Evolutionary conservation across 129 eudicot genomes (phyloP).

Genomic region (Pittosporum tobira): DNA sequence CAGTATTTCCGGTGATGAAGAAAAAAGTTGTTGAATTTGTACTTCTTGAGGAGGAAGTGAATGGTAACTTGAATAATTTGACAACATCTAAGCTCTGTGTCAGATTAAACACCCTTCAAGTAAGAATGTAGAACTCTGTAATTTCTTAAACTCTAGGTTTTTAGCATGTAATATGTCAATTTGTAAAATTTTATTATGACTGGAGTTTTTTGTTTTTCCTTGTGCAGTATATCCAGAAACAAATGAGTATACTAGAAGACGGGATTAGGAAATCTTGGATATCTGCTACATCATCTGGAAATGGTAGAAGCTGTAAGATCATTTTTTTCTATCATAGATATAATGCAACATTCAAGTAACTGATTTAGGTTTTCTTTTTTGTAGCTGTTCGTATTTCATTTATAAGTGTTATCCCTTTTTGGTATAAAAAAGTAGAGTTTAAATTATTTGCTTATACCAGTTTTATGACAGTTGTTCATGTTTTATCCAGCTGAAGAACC

Average conservation of each 20-base stretch:
- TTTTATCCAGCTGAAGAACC: slow-evolving; percentile 37
- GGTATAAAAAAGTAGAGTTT: neutral
- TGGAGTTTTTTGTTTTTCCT: slow-evolving; percentile 1
- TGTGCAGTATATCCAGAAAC: slow-evolving; percentile 82
- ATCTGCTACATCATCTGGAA: slow-evolving; percentile 23
- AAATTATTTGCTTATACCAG: neutral
- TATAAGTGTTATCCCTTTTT: neutral
- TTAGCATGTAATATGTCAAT: slow-evolving; percentile 1
- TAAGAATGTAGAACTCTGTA: slow-evolving; percentile 34
- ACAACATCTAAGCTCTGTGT: slow-evolving; percentile 67
- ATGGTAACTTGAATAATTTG: slow-evolving; percentile 42
- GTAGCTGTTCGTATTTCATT: slow-evolving; percentile 1
- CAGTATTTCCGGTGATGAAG: slow-evolving; percentile 61
- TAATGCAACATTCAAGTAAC: neutral
- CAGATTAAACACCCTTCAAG: slow-evolving; percentile 87
- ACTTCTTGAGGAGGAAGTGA: slow-evolving; percentile 58
- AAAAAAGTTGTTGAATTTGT: slow-evolving; percentile 52
- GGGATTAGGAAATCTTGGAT: slow-evolving; percentile 87
- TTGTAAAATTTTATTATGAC: neutral
- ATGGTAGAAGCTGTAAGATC: slow-evolving; percentile 39
- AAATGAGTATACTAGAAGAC: slow-evolving; percentile 64
- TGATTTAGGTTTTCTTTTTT: too few relatives aligned
- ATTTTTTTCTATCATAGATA: slow-evolving; percentile 12
- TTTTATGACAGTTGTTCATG: slow-evolving; percentile 20
- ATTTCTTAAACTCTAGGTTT: neutral